Conservation (phyloP, 2,329 filamentous ascomycete species). For the Sarocladium brachiariae region DNA sequence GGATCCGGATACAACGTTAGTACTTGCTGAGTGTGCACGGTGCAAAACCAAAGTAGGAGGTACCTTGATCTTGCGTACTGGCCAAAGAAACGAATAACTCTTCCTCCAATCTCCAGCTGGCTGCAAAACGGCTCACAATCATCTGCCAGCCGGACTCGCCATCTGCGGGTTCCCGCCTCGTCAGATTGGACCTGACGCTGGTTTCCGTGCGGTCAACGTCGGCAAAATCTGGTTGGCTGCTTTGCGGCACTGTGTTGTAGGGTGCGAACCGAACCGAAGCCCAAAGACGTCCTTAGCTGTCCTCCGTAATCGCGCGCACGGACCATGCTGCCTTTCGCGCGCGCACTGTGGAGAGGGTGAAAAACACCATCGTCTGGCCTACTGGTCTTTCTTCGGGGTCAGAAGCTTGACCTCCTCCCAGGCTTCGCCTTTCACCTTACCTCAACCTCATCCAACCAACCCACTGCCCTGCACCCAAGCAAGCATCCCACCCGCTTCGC, state of each 20-base stretch:
- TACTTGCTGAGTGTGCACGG: not conserved
- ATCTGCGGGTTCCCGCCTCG: not conserved
- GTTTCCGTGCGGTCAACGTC: not conserved
- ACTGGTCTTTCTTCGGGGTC: slow-evolving; percentile 8
- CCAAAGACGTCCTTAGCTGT: not conserved
- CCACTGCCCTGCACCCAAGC: slow-evolving; percentile 4
- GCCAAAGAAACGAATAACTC: not conserved
- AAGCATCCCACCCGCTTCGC: slow-evolving; percentile 7
- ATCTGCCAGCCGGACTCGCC: not conserved
- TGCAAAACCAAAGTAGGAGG: too few species aligned
- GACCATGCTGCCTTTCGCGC: not conserved
- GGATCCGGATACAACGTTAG: too few species aligned
- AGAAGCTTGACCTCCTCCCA: slow-evolving; percentile 7
- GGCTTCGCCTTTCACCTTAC: not conserved
- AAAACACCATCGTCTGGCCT: slow-evolving; percentile 7
- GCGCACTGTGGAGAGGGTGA: slow-evolving; percentile 8
- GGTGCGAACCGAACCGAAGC: slow-evolving; percentile 5
- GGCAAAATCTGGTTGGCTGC: not conserved
- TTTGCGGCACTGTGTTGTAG: too few species aligned
- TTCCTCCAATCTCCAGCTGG: not conserved
- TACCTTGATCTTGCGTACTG: not conserved
- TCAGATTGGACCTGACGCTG: not conserved
- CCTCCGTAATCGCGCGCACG: slow-evolving; percentile 9
- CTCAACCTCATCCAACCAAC: not conserved
- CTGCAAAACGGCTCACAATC: too few species aligned